These are phyloP conservation scores for Claviceps arundinis DNA, from an alignment of 2,329 filamentous ascomycete species.

Conservation along the genomic window DNA sequence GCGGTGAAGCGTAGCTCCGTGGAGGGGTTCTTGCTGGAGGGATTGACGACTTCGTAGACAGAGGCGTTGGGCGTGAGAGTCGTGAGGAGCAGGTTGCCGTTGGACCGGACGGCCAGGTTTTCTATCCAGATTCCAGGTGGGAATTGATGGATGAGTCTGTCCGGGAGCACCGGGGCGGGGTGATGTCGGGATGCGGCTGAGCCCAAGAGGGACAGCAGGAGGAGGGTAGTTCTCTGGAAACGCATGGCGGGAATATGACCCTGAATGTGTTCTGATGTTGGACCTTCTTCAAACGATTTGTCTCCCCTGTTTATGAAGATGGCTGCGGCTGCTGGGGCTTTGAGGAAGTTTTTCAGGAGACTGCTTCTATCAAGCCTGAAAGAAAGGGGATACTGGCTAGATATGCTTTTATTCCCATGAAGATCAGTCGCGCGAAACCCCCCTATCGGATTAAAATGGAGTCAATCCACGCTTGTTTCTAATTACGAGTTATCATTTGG, in stretches of 20 bases:
- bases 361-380: no score
- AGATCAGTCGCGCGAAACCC: no score
- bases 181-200: not conserved
- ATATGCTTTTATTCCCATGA: no score
- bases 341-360: no score
- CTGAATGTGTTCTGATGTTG: not conserved
- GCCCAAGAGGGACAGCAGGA: not conserved
- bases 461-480: no score
- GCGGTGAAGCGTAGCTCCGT: not conserved
- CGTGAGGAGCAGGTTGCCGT: conserved; percentile 5
- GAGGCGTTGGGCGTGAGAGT: conserved; percentile 1
- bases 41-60: not conserved
- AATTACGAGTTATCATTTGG: no score
- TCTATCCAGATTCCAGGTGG: conserved; percentile 2
- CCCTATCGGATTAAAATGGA: no score
- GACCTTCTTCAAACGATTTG: not conserved
- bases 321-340: no score
- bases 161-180: not conserved
- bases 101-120: conserved; percentile 5
- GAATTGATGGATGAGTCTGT: conserved; percentile 1
- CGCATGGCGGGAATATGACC: not conserved
- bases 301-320: not conserved
- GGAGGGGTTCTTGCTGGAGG: not conserved
- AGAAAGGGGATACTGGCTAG: no score
- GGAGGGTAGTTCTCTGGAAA: not conserved